A percentile compares a stretch with the other conserved stretches of the same genome.
These are phyloP conservation scores for Boechera divaricarpa DNA, from an alignment of 345 rosid genomes.

Conservation along the genomic window DNA sequence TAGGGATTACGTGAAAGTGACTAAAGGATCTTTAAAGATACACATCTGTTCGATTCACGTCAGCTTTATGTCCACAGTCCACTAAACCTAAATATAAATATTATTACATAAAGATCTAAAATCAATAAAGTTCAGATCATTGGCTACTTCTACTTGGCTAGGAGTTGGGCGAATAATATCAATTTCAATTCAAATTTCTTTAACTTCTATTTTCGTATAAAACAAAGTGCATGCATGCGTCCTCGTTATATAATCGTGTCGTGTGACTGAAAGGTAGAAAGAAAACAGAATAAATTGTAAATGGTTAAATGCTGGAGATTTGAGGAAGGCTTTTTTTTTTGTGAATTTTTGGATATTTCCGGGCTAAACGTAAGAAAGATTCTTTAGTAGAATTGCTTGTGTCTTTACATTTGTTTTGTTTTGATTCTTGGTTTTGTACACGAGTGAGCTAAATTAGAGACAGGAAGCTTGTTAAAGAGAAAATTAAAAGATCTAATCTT, in stretches of 20 bases:
- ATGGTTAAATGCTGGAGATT: too few relatives aligned
- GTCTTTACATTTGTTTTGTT: neutral
- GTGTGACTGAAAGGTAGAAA: neutral
- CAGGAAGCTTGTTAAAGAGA: neutral
- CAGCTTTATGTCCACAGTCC: neutral
- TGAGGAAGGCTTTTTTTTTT: too few relatives aligned
- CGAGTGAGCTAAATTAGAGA: neutral
- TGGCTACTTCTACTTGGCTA: neutral
- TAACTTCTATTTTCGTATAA: too few relatives aligned
- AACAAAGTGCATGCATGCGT: neutral
- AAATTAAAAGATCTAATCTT: neutral
- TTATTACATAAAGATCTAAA: neutral
- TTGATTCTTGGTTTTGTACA: neutral
- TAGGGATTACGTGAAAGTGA: slow-evolving; percentile 25
- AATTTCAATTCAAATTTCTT: neutral
- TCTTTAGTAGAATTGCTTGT: neutral
- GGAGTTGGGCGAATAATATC: neutral
- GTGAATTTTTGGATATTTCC: too few relatives aligned
- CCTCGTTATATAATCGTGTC: neutral
- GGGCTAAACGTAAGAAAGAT: too few relatives aligned
- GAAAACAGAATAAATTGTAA: neutral
- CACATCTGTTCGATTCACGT: neutral
- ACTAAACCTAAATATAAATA: neutral
- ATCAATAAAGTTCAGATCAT: neutral
- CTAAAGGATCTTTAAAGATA: slow-evolving; percentile 14